phyloP scores from a whole-genome alignment of 192 early-diverging fungal species.

The Pilaira anomala region DNA sequence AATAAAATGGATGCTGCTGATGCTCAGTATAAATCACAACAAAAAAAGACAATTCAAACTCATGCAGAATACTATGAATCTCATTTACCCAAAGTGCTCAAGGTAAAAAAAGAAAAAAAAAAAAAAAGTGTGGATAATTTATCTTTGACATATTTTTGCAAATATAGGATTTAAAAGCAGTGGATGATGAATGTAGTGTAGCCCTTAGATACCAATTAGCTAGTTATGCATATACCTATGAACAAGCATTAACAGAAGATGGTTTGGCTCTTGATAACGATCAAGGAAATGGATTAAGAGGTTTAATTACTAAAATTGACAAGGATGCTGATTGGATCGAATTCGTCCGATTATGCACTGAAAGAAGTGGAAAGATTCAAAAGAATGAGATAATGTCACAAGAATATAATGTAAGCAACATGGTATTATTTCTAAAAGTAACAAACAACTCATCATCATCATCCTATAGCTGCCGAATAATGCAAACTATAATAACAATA shows the following conservation, averaged over 20 bases:
- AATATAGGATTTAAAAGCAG: slow-evolving; percentile 55
- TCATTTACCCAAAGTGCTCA: slow-evolving; percentile 82
- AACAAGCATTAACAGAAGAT: slow-evolving; percentile 71
- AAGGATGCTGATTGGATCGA: slow-evolving; percentile 57
- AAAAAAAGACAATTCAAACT: slow-evolving; percentile 68
- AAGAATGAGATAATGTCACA: slow-evolving; percentile 38
- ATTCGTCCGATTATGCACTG: slow-evolving; percentile 43
- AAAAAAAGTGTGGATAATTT: slow-evolving; percentile 25
- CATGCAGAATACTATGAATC: slow-evolving; percentile 75
- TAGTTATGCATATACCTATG: slow-evolving; percentile 78
- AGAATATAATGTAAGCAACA: slow-evolving; percentile 42
- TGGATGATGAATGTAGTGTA: slow-evolving; percentile 81
- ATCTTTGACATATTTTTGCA: background rate
- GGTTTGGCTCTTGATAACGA: slow-evolving; percentile 56
- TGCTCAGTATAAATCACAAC: slow-evolving; percentile 79
- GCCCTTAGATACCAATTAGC: slow-evolving; percentile 75
- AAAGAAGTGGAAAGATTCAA: slow-evolving; percentile 28
- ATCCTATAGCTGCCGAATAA: background rate
- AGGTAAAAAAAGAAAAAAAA: slow-evolving; percentile 41
- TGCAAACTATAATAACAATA: slow-evolving; percentile 1
- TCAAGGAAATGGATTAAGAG: slow-evolving; percentile 37
- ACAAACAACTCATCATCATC: background rate
- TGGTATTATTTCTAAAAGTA: background rate
- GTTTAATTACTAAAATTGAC: slow-evolving; percentile 56
- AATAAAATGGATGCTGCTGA: slow-evolving; percentile 77